These are phyloP conservation scores for Ceratobasidium theobromae DNA, from an alignment of 1,284 basidiomycete species.

Conservation along the genomic window DNA sequence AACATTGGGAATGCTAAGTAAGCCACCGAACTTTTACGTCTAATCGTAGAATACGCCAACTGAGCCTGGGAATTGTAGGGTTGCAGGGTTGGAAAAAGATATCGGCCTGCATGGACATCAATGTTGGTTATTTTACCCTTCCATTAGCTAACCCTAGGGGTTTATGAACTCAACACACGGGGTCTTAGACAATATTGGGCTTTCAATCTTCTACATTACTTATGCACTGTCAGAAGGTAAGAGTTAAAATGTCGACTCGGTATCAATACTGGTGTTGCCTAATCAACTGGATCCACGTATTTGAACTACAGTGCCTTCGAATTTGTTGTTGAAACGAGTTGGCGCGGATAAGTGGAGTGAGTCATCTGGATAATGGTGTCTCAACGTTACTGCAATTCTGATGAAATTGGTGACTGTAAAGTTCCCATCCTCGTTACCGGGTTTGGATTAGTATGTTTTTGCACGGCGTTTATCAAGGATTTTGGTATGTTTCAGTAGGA, in stretches of 20 bases:
- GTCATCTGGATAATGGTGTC: background rate
- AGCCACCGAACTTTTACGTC: background rate
- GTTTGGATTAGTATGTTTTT: conserved; percentile 36
- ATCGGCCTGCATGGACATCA: conserved; percentile 35
- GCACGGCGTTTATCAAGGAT: conserved; percentile 42
- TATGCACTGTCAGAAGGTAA: conserved; percentile 36
- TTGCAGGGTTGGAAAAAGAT: conserved; percentile 35
- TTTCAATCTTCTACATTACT: conserved; percentile 36
- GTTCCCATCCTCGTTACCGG: conserved; percentile 34
- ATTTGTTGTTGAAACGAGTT: conserved; percentile 34
- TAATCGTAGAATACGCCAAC: background rate
- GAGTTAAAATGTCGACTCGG: background rate
- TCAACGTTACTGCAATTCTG: background rate
- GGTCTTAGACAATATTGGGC: conserved; percentile 36
- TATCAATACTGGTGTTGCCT: no score
- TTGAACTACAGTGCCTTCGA: conserved; percentile 34
- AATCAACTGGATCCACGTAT: background rate
- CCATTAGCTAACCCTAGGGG: background rate
- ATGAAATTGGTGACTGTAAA: background rate
- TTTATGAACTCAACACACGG: no score
- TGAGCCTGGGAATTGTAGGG: conserved; percentile 12
- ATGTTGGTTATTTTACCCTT: conserved; percentile 22
- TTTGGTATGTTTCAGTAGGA: conserved; percentile 37
- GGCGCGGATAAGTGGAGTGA: conserved; percentile 36
- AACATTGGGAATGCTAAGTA: conserved; percentile 38